Evolutionary conservation across 2,329 filamentous ascomycete genomes (phyloP), one percentile per base, ranked within the genome.

Genomic region (Nemania sp.): DNA sequence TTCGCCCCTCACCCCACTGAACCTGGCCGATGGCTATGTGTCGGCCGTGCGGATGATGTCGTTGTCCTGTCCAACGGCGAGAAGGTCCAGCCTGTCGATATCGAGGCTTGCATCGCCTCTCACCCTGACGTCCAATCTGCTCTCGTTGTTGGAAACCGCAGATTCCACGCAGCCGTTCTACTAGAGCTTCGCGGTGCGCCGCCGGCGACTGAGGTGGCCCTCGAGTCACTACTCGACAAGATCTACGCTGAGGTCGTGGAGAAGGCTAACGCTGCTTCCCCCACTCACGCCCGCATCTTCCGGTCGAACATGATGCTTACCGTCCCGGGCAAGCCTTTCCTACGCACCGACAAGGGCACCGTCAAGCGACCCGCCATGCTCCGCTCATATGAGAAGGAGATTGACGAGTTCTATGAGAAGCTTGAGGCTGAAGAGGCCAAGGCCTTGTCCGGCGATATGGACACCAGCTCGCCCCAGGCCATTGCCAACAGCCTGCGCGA

Each of bases 301-400:
- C 61, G 66, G 25, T 63, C 59, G 29, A 65, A 67, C 54, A 67
- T 68, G 64, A 65, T 68, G 63, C 46, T 68, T 15, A 64, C 58
- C 1, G 63, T 67, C n/a, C 59, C 61, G 3, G 66, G 66, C 51
- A 71, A 69, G 63, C 68, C 68, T 4, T 68, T 71, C 58, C 54
- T 69, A 12, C 65, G 69, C 35, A 69, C 69, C 13, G 68, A 68
- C 5, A 71, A 71, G 51, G 69, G 69, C 5, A 71, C 69, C 2
- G 67, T 71, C 21, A 69, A 69, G 53, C 65, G 69, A 2, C 64
- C 66, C n/a, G 57, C 59, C 10, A 67, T 66, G 52, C 60, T 66
- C 25, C 60, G 65, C 20, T 46, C 63, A 0, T 71, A 71, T 17
- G 56, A 67, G 29, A 63, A 67, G 40, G 69, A 71, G 48, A 71